Percentiles rank a stretch among this genome's conserved stretches.
phyloP scores from a whole-genome alignment of 495 filamentous ascomycete genomes.

The Tuber calosporum region DNA sequence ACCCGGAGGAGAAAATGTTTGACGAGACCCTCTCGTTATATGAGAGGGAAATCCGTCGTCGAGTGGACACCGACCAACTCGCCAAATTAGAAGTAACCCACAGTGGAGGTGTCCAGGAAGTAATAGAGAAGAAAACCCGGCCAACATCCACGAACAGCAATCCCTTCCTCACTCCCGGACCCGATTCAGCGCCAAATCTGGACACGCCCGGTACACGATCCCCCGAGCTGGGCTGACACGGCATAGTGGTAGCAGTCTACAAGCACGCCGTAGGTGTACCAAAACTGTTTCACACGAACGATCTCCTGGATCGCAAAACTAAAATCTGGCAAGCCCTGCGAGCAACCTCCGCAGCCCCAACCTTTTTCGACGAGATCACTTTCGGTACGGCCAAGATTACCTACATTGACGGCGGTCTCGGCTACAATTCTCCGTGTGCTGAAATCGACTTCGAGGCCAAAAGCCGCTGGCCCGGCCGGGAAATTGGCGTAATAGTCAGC shows the following conservation, averaged over 20 bases:
- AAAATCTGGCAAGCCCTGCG: conserved; percentile 92
- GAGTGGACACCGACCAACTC: conserved; percentile 21
- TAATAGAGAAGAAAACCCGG: neutral
- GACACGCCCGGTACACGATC: conserved; percentile 5
- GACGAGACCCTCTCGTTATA: conserved; percentile 19
- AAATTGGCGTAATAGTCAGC: conserved; percentile 84
- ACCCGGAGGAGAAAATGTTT: conserved; percentile 38
- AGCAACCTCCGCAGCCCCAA: conserved; percentile 78
- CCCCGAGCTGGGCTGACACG: conserved; percentile 13
- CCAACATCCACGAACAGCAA: neutral
- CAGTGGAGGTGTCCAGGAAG: conserved; percentile 11
- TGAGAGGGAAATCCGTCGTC: conserved; percentile 7
- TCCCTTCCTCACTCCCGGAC: neutral
- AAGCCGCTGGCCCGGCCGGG: conserved; percentile 89
- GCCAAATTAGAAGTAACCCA: conserved; percentile 17
- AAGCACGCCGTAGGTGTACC: conserved; percentile 66
- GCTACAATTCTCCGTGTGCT: conserved; percentile 76
- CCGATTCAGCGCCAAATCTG: conserved; percentile 10
- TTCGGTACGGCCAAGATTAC: conserved; percentile 86
- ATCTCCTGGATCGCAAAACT: conserved; percentile 73
- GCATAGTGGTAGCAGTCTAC: conserved; percentile 72
- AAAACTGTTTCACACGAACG: conserved; percentile 77
- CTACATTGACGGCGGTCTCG: conserved; percentile 80
- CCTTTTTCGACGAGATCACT: conserved; percentile 91
- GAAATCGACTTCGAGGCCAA: conserved; percentile 78